Base-by-base conservation (phyloP, 768 basidiomycete genomes). In the Rubroboletus satanas region DNA sequence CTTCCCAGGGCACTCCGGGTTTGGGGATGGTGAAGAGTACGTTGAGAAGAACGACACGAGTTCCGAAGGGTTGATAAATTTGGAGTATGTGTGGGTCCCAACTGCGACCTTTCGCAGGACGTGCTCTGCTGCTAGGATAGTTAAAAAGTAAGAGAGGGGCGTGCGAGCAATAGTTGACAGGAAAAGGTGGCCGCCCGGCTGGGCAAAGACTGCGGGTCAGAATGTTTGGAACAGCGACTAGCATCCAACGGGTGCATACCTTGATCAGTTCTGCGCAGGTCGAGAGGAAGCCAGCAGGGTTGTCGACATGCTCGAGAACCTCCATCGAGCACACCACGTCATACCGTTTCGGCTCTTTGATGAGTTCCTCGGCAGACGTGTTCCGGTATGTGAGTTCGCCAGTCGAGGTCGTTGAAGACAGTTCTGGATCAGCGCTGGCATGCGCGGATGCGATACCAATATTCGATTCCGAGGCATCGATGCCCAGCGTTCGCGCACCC, bases 261-360 rank as follows among this genome's bases (percentile, higher is more conserved):
- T 97, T 98, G 61, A 96, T 83, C 31, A 98, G 80, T 54, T 87
- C 79, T 0, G 89, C 89, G 60, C 93, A 88, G 37, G 87, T 83
- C 29, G 81, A 76, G 46, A 99, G 78, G 70, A 99, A 99, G 7
- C 79, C 78, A 7, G 83, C 77, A 1, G 97, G 95, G 64, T 96
- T 87, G 67, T 97, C 90, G 48, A 99, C 97, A 66, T 99, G 97
- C 73, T 99, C 97, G 31, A 99, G 68, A 8, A 99, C 96, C 71
- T 99, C 97, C 92, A 98, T 92, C 10, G 94, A 90, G 67, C 93
- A 97, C 14, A 99, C 94, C 18, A 94, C 81, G 68, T 98, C 96
- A 66, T 87, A 98, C 49, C 82, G 82, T 61, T 78, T 79, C 14
- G 80, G 68, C 5, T 84, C 83, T 11, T 78, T 66, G 29, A 90